Conservation (phyloP, 371 early-diverging fungal species). For the Coemansia sp. region DNA sequence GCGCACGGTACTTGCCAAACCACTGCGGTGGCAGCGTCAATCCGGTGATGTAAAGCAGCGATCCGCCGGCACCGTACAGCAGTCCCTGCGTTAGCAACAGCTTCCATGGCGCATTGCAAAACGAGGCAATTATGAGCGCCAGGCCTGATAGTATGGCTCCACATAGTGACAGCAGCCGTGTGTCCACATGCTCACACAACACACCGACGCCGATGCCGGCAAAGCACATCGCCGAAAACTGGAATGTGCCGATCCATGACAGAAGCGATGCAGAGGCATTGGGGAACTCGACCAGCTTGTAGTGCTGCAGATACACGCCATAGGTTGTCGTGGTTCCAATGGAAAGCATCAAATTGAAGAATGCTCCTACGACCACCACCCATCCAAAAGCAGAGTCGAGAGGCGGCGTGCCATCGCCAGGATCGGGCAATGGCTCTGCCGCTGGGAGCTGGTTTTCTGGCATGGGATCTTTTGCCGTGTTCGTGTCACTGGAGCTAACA, state of each 20-base stretch:
- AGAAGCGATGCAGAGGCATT: constrained; percentile 44
- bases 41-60: constrained; percentile 68
- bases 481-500: too few relatives aligned
- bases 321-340: constrained; percentile 39
- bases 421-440: background rate
- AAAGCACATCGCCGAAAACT: constrained; percentile 49
- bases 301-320: constrained; percentile 41
- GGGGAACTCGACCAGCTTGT: constrained; percentile 33
- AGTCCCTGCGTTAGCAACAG: constrained; percentile 69
- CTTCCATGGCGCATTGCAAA: constrained; percentile 65
- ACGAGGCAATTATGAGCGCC: constrained; percentile 60
- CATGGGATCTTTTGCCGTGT: too few relatives aligned
- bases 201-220: constrained; percentile 53
- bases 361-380: constrained; percentile 36
- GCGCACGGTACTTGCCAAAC: constrained; percentile 52
- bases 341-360: constrained; percentile 29
- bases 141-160: constrained; percentile 47
- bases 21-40: constrained; percentile 59
- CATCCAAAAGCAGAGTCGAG: constrained; percentile 51
- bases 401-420: constrained; percentile 1
- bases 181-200: constrained; percentile 49
- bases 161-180: constrained; percentile 42
- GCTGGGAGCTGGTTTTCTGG: too few relatives aligned
- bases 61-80: constrained; percentile 64
- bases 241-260: constrained; percentile 55